Evolutionary conservation across 805 yeast species (phyloP).

Genomic region (Candida adriatica): DNA sequence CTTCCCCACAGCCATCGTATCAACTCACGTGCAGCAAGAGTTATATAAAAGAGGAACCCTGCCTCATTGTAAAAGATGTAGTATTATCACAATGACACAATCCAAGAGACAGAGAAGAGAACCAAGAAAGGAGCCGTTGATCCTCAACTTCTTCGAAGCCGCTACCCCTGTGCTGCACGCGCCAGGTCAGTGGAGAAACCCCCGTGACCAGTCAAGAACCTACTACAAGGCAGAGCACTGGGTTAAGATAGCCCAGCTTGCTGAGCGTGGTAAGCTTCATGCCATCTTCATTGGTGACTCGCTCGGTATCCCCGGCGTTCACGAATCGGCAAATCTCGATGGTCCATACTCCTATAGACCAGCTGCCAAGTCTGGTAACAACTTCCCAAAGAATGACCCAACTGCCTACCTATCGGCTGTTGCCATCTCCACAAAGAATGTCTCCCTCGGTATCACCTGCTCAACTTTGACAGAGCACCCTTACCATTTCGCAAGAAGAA

Average conservation of each 20-base stretch:
- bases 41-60: too few species aligned
- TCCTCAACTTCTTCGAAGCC: constrained; percentile 21
- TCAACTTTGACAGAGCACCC: constrained; percentile 41
- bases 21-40: too few species aligned
- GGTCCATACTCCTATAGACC: constrained; percentile 32
- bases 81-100: constrained; percentile 9
- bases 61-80: too few species aligned
- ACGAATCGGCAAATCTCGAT: constrained; percentile 21
- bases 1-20: too few species aligned
- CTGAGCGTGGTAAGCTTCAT: constrained; percentile 35
- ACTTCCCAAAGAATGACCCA: constrained; percentile 34
- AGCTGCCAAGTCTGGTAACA: constrained; percentile 29
- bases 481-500: constrained; percentile 37
- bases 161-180: constrained; percentile 22
- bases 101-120: constrained; percentile 11
- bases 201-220: constrained; percentile 20
- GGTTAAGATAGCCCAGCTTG: constrained; percentile 32
- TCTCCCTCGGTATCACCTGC: constrained; percentile 37
- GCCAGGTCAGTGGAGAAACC: constrained; percentile 25
- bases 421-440: constrained; percentile 37
- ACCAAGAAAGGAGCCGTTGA: constrained; percentile 16
- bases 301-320: constrained; percentile 34
- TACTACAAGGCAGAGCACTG: constrained; percentile 29
- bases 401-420: constrained; percentile 33
- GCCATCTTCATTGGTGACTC: constrained; percentile 35